Evolutionary conservation across 2,329 filamentous ascomycete genomes (phyloP).

Genomic region (Pseudocercospora pini-densiflorae): DNA sequence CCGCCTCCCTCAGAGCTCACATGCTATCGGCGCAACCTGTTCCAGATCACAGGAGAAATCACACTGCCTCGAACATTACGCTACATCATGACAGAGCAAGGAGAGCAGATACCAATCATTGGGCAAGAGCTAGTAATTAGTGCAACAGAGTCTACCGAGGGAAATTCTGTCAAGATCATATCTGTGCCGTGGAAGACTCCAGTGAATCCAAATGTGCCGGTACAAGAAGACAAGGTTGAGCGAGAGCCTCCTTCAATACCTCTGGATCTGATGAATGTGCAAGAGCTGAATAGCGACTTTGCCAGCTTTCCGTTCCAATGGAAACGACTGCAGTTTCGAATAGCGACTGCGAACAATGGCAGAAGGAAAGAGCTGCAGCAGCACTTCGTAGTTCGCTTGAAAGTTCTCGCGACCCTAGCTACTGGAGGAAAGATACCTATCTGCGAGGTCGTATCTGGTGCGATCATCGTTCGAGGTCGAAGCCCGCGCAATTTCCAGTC

Average conservation of each 20-base stretch:
- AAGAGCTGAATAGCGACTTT: slow-evolving; percentile 78
- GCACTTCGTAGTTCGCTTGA: slow-evolving; percentile 89
- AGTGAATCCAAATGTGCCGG: slow-evolving; percentile 67
- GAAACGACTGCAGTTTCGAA: slow-evolving; percentile 91
- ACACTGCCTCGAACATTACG: slow-evolving; percentile 78
- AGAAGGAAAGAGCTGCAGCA: slow-evolving; percentile 93
- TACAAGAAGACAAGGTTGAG: slow-evolving; percentile 69
- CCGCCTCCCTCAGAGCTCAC: slow-evolving; percentile 80
- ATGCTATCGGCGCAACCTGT: slow-evolving; percentile 93
- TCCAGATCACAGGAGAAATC: slow-evolving; percentile 91
- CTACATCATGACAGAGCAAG: slow-evolving; percentile 81
- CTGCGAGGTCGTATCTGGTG: slow-evolving; percentile 82
- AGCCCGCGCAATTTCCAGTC: slow-evolving; percentile 95
- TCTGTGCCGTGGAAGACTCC: slow-evolving; percentile 98
- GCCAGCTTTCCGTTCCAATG: slow-evolving; percentile 92
- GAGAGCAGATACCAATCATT: slow-evolving; percentile 80
- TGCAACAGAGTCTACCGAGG: slow-evolving; percentile 92
- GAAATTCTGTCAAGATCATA: slow-evolving; percentile 88
- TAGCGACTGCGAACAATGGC: slow-evolving; percentile 95
- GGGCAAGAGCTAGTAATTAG: slow-evolving; percentile 87
- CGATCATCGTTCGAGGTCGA: slow-evolving; percentile 90
- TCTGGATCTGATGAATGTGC: slow-evolving; percentile 67
- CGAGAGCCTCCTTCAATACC: slow-evolving; percentile 86
- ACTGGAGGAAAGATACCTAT: slow-evolving; percentile 83
- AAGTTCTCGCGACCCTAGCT: slow-evolving; percentile 80